Percentiles rank a stretch among this genome's conserved stretches.
Evolutionary conservation across 2,329 filamentous ascomycete species (phyloP).

Genomic region (Parastagonospora nodorum): DNA sequence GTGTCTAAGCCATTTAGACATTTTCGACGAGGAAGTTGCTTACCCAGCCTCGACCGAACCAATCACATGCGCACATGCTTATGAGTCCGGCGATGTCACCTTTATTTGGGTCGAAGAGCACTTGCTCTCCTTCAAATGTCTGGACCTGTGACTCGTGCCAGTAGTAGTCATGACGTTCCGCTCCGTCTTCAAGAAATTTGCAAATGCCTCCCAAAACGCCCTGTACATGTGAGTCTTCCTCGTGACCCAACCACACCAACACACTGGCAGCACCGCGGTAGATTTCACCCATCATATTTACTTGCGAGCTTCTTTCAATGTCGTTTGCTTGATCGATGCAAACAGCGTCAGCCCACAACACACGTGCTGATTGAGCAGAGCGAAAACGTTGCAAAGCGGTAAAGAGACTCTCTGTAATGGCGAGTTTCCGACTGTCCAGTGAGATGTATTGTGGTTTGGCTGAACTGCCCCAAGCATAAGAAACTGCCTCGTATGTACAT

Average conservation of each 20-base stretch:
- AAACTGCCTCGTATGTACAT: conserved; percentile 13
- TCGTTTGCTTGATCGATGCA: conserved; percentile 21
- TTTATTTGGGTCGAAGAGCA: background rate
- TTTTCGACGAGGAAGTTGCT: no score
- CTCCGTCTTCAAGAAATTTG: background rate
- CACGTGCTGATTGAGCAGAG: background rate
- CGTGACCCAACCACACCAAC: conserved; percentile 4
- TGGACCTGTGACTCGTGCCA: background rate
- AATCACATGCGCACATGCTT: background rate
- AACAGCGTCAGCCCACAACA: conserved; percentile 15
- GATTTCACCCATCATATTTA: conserved; percentile 14
- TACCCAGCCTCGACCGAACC: conserved; percentile 1
- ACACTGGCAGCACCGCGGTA: conserved; percentile 3
- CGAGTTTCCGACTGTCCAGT: background rate
- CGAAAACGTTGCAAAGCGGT: conserved; percentile 1
- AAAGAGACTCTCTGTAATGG: conserved; percentile 2
- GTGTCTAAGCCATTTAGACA: no score
- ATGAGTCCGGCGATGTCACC: background rate
- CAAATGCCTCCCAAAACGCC: background rate
- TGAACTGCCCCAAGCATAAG: conserved; percentile 14
- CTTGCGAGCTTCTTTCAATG: conserved; percentile 17
- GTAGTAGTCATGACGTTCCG: background rate
- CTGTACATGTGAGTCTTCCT: conserved; percentile 6
- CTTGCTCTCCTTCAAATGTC: background rate
- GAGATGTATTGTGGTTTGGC: background rate